Base-by-base conservation (phyloP, 78 protist species). In the Dictyostelium brefeldianum region DNA sequence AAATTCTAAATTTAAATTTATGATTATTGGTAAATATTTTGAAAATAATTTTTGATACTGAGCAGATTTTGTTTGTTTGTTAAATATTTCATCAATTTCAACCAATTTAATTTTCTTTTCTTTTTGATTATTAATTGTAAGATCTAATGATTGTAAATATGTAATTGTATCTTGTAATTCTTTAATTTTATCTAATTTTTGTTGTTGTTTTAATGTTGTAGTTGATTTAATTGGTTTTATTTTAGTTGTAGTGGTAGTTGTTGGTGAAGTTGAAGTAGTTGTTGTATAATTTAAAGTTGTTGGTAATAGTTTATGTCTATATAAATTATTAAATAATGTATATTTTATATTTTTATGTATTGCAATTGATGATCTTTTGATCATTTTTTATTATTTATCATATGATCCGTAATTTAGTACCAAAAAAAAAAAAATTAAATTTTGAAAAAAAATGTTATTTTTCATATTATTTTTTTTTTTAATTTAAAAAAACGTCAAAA, bases 1-100 rank as follows among this genome's bases (percentile, higher is more conserved):
- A 5, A 6, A 9, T 18, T 67, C 75, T 31, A 67, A 67, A 31
- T 67, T 67, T 67, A 67, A 67, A 67, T 67, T 67, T 25, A 67
- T 27, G 29, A 67, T 67, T 67, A 47, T 12, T 14, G 17, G 18
- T 67, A 67, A 31, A 67, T 62, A 14, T 22, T 62, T 25, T 62
- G 36, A 25, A 25, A 25, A 62, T 10, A 67, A 12, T 29, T 31
- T 67, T 67, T n/a, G 17, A 17, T 3, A 67, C 0, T 12, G 22
- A 1, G 29, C 17, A 12, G 43, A 31, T 0, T 67, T 67, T 5
- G 9, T 6, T 31, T 5, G 11, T 14, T 5, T 67, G 27, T 31
- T 36, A 67, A 67, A 67, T 4, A 15, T 31, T 25, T 27, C 12
- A 31, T 67, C 31, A 10, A 67, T 31, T 17, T 6, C 5, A 31